Percentiles rank a stretch among this genome's conserved stretches.
Conservation (phyloP, 495 filamentous ascomycete genomes). For the Penicillium psychrofluorescens region DNA sequence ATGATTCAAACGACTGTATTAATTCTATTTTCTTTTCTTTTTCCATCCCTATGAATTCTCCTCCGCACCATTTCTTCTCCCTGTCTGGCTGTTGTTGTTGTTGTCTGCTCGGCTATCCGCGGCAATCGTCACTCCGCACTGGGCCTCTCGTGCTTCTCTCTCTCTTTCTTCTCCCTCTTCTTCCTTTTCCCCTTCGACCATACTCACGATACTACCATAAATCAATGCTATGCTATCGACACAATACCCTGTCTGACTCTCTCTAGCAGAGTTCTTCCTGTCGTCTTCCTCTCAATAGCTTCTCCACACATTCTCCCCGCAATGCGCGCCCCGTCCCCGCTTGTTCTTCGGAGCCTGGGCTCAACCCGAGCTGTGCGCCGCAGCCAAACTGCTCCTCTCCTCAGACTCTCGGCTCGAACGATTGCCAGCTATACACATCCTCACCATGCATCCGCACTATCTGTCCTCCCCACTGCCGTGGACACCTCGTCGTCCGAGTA, state of each 20-base stretch:
- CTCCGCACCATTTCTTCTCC: background rate
- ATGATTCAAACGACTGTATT: no score
- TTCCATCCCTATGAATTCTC: background rate
- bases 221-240: background rate
- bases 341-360: constrained; percentile 27
- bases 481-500: constrained; percentile 74
- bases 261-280: background rate
- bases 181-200: background rate
- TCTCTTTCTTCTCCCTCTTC: constrained; percentile 6
- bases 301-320: constrained; percentile 15
- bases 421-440: constrained; percentile 57
- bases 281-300: constrained; percentile 1
- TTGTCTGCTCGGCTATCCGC: constrained; percentile 26
- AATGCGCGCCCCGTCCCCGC: constrained; percentile 33
- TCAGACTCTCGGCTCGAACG: constrained; percentile 6
- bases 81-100: background rate
- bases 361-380: constrained; percentile 10
- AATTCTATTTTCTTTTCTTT: no score
- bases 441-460: constrained; percentile 68
- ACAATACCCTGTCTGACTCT: background rate
- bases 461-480: constrained; percentile 64
- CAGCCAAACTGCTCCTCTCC: constrained; percentile 3
- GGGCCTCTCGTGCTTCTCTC: constrained; percentile 15
- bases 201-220: background rate
- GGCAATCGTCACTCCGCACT: constrained; percentile 38